phyloP scores from a whole-genome alignment of 2,329 filamentous ascomycete genomes.

The Cladosporium sp. region DNA sequence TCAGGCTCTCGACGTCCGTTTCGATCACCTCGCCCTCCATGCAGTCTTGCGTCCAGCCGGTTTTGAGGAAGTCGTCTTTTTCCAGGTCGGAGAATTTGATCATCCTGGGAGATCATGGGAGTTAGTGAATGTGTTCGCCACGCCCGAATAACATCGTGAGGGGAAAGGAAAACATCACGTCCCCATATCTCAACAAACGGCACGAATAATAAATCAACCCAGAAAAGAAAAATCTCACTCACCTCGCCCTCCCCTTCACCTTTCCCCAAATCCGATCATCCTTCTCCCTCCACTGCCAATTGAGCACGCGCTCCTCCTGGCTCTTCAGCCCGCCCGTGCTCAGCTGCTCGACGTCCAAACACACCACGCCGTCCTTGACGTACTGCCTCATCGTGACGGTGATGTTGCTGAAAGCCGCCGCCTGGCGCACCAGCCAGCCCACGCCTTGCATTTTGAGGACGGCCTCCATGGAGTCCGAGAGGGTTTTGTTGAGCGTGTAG shows the following conservation, averaged over 20 bases:
- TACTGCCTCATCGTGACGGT: constrained; percentile 57
- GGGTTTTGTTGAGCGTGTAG: constrained; percentile 71
- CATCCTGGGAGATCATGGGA: constrained; percentile 21
- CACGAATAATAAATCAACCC: not conserved
- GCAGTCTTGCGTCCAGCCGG: constrained; percentile 56
- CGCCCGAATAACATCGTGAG: no score
- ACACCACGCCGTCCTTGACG: constrained; percentile 35
- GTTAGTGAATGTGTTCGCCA: not conserved
- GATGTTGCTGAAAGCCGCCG: constrained; percentile 64
- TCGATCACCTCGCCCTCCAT: constrained; percentile 44
- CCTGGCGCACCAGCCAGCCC: constrained; percentile 38
- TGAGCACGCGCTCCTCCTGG: constrained; percentile 53
- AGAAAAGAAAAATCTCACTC: constrained; percentile 15
- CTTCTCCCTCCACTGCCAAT: constrained; percentile 61
- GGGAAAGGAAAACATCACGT: no score
- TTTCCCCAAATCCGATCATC: constrained; percentile 75
- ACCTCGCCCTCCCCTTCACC: constrained; percentile 57
- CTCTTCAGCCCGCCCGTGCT: constrained; percentile 68
- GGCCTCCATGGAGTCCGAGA: constrained; percentile 66
- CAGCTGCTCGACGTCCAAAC: constrained; percentile 56
- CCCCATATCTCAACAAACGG: no score
- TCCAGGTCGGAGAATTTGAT: constrained; percentile 36
- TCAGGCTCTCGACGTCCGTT: constrained; percentile 46
- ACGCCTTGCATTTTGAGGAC: constrained; percentile 60
- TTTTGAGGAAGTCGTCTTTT: constrained; percentile 49